Evolutionary conservation across 2,329 filamentous ascomycete species (phyloP), one percentile per base, ranked within the genome.

Genomic region (Colletotrichum sp.): DNA sequence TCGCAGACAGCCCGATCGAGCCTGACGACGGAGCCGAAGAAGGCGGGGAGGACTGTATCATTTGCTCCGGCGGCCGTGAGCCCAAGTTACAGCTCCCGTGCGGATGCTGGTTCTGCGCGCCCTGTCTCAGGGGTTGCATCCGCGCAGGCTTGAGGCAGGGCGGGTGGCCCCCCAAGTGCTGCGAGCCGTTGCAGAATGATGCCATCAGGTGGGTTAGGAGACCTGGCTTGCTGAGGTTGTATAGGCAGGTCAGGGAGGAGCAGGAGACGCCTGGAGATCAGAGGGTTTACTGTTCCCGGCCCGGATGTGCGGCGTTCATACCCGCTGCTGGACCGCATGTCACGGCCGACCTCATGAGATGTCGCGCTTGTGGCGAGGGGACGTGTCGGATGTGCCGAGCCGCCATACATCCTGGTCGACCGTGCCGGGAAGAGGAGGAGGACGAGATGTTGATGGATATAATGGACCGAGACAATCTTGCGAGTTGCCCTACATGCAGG

Each of bases 401-500:
- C 9, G 28, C n/a, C 5, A 28, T 32, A 5, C 77, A 79, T 55
- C 77, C 78, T 3, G 77, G 78, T 5, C 62, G 71, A n/a, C 76
- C 73, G 8, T 79, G 78, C 44, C 52, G 48, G 6, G 24, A 26
- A 12, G 77, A 79, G 60, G 67, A 71, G 13, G 78, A 79, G 30
- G 72, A 79, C 22, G 72, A 78, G 44, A 48, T 68, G 66, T 34
- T 78, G 4, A 84, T 91, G 13, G 84, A 87, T 59, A 82, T 90
- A 71, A 90, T 89, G 9, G 86, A 88, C 74, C 84, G 88, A 55
- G 82, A 89, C 63, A 89, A 89, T 18, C 92, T 90, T 88, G 87
- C 90, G 77, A 85, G 87, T 32, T 93, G 91, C 80, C 88, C 89
- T 76, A 87, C 84, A 63, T 93, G 91, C 81, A 86, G 85, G 71